Evolutionary conservation across 1,139 yeast species (phyloP).

Genomic region (Suhomyces chickasaworum): DNA sequence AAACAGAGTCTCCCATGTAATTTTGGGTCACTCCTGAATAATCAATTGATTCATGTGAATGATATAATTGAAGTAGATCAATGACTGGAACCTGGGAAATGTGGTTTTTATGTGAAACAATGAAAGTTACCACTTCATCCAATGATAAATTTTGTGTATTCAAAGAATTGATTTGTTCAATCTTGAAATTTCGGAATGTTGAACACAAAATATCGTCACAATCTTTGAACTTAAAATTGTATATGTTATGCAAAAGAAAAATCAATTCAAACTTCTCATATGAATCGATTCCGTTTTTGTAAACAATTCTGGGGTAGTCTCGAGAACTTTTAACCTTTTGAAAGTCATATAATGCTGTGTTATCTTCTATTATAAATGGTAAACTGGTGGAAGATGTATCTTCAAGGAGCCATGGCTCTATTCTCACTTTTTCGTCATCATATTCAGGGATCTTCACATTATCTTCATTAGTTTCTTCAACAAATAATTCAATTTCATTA

Average conservation of each 20-base stretch:
- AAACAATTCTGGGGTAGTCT: constrained; percentile 16
- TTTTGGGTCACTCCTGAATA: constrained; percentile 12
- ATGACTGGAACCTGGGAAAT: constrained; percentile 9
- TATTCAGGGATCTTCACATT: constrained; percentile 12
- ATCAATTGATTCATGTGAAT: constrained; percentile 15
- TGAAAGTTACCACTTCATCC: constrained; percentile 6
- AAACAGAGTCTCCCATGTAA: constrained; percentile 6
- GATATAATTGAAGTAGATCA: constrained; percentile 12
- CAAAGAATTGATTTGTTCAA: constrained; percentile 7
- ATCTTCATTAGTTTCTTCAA: constrained; percentile 10
- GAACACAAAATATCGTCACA: constrained; percentile 17
- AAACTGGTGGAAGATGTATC: background rate
- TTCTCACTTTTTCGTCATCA: constrained; percentile 14
- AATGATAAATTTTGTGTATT: constrained; percentile 9
- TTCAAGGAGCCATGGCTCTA: constrained; percentile 8
- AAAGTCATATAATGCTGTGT: constrained; percentile 3
- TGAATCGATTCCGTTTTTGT: constrained; percentile 20
- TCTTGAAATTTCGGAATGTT: constrained; percentile 14
- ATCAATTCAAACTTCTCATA: constrained; percentile 17
- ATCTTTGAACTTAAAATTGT: constrained; percentile 19
- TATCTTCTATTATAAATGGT: constrained; percentile 3
- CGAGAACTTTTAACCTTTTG: constrained; percentile 1
- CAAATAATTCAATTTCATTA: constrained; percentile 1
- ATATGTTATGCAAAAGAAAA: constrained; percentile 15
- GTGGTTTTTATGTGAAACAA: background rate